Evolutionary conservation across 495 filamentous ascomycete species (phyloP).

Genomic region (Cudoniella acicularis): DNA sequence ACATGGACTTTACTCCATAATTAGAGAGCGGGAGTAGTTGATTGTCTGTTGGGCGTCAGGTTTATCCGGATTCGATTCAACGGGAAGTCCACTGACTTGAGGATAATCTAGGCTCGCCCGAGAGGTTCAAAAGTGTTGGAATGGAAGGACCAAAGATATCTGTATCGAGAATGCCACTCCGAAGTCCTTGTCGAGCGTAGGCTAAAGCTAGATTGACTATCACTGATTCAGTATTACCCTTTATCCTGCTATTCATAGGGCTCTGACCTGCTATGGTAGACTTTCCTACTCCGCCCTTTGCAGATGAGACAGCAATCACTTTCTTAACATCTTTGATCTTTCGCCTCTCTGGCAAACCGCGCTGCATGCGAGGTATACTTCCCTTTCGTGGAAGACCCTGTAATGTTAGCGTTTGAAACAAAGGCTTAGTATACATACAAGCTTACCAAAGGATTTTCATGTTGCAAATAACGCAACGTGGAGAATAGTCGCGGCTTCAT

Average conservation of each 20-base stretch:
- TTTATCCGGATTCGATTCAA: not conserved
- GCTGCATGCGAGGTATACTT: slow-evolving; percentile 75
- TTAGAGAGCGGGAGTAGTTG: slow-evolving; percentile 85
- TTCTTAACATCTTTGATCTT: slow-evolving; percentile 79
- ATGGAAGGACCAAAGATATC: slow-evolving; percentile 97
- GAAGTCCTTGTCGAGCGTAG: slow-evolving; percentile 73
- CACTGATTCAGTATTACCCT: not conserved
- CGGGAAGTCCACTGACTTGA: slow-evolving; percentile 41
- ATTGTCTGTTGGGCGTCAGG: slow-evolving; percentile 52
- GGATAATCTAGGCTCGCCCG: slow-evolving; percentile 65
- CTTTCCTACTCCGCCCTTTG: slow-evolving; percentile 96
- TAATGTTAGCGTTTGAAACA: too few species aligned
- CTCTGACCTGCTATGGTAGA: slow-evolving; percentile 76
- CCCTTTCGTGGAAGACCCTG: slow-evolving; percentile 81
- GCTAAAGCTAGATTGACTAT: slow-evolving; percentile 82
- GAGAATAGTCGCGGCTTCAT: slow-evolving; percentile 65
- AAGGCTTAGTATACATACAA: too few species aligned
- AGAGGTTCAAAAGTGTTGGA: slow-evolving; percentile 81
- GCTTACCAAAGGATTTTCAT: slow-evolving; percentile 92
- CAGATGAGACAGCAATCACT: slow-evolving; percentile 87
- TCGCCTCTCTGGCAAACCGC: slow-evolving; percentile 77
- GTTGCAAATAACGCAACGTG: slow-evolving; percentile 56
- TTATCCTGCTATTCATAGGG: not conserved
- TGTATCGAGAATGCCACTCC: slow-evolving; percentile 85
- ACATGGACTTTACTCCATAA: slow-evolving; percentile 97